Percentiles rank a stretch among this genome's conserved stretches.
Evolutionary conservation across 306 rosid genomes (phyloP).

Genomic region (Ziziphus jujuba): DNA sequence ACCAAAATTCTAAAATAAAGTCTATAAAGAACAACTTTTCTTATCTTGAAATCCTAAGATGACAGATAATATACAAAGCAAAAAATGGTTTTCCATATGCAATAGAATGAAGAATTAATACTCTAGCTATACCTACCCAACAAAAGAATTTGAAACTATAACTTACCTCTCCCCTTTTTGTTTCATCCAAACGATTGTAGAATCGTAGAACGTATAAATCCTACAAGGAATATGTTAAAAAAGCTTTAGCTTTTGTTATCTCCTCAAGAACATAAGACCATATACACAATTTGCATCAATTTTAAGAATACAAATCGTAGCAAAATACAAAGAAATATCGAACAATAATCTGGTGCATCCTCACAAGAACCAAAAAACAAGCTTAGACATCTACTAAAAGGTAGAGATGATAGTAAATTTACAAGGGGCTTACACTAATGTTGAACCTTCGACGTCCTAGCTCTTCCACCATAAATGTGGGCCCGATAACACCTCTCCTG

Average conservation of each 20-base stretch:
- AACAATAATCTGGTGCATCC: not conserved
- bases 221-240: slow-evolving; percentile 34
- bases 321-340: not conserved
- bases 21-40: no score
- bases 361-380: not conserved
- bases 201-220: slow-evolving; percentile 72
- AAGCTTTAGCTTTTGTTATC: slow-evolving; percentile 27
- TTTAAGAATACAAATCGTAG: not conserved
- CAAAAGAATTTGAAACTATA: slow-evolving; percentile 11
- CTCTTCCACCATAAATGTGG: slow-evolving; percentile 84
- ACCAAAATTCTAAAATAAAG: no score
- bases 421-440: slow-evolving; percentile 49
- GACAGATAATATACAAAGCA: no score
- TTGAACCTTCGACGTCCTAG: slow-evolving; percentile 62
- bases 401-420: not conserved
- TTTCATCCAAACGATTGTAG: slow-evolving; percentile 76
- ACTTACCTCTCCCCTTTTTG: slow-evolving; percentile 90
- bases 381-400: not conserved
- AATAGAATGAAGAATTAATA: not conserved
- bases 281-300: not conserved
- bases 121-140: not conserved
- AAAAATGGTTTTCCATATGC: no score
- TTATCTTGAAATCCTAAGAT: no score
- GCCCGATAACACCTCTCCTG: slow-evolving; percentile 79
- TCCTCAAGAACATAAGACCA: slow-evolving; percentile 15